Conservation (phyloP, 306 rosid species). For the Bauhinia variegata region DNA sequence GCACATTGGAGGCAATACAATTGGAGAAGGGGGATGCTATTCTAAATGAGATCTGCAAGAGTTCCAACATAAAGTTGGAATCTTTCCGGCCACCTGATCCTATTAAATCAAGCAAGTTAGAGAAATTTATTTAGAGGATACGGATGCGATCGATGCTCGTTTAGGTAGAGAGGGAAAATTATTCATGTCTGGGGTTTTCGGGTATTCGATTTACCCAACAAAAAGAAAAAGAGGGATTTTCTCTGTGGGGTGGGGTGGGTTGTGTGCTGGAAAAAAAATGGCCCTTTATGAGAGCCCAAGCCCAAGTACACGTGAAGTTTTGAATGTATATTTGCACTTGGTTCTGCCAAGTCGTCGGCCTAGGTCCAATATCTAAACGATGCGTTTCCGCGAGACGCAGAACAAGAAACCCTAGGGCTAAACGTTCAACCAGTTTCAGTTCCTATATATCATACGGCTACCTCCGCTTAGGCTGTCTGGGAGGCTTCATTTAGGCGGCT, state of each 20-base stretch:
- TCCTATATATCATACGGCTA: background rate
- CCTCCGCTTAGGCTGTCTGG: background rate
- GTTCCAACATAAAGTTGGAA: slow-evolving; percentile 66
- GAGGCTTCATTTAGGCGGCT: background rate
- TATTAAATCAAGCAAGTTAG: slow-evolving; percentile 58
- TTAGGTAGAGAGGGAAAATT: slow-evolving; percentile 32
- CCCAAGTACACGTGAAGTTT: too few species aligned
- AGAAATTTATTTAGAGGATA: slow-evolving; percentile 67
- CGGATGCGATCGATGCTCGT: slow-evolving; percentile 68
- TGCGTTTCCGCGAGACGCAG: background rate
- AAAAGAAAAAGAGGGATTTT: slow-evolving; percentile 28
- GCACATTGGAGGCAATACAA: slow-evolving; percentile 62
- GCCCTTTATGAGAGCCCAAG: too few species aligned
- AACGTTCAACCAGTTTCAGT: too few species aligned
- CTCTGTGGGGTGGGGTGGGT: slow-evolving; percentile 48
- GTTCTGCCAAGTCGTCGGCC: too few species aligned
- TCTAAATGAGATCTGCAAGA: slow-evolving; percentile 46
- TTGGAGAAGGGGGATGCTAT: slow-evolving; percentile 61
- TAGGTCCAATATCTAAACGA: too few species aligned
- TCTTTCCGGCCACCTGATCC: slow-evolving; percentile 66
- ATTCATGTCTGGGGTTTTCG: slow-evolving; percentile 50
- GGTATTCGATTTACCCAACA: slow-evolving; percentile 53
- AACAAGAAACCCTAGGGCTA: background rate
- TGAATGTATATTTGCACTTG: too few species aligned
- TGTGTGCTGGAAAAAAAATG: too few species aligned